Evolutionary conservation across 768 basidiomycete genomes (phyloP).

Genomic region (Podaxis sp.): DNA sequence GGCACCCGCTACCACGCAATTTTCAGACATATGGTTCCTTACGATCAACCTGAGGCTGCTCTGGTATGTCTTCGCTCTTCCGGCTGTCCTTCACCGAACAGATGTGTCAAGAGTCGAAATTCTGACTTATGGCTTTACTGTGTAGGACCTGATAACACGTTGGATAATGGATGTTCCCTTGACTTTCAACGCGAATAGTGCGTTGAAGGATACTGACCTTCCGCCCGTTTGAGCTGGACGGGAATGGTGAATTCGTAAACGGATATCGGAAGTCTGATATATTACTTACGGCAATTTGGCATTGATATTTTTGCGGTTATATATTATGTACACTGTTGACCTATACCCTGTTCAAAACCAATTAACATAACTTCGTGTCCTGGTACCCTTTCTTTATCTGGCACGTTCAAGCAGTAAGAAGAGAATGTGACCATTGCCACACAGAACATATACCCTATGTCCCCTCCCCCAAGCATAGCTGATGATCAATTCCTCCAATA

Average conservation of each 20-base stretch:
- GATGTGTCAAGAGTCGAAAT: neutral
- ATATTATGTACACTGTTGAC: neutral
- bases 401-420: neutral
- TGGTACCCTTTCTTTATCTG: neutral
- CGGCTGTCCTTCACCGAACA: neutral
- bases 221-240: slow-evolving; percentile 4
- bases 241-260: neutral
- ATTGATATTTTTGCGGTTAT: neutral
- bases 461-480: no score
- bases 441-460: no score
- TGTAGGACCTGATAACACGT: slow-evolving; percentile 52
- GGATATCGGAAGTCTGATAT: neutral
- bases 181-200: neutral
- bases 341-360: neutral
- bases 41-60: slow-evolving; percentile 85
- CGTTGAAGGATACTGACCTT: neutral
- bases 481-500: neutral
- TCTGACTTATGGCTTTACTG: neutral
- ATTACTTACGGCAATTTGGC: neutral
- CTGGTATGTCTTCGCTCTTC: slow-evolving; percentile 44
- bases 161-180: slow-evolving; percentile 32
- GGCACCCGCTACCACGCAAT: neutral
- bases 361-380: neutral
- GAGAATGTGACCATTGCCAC: neutral
- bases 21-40: slow-evolving; percentile 82